Conservation (phyloP, 805 yeast species). For the Wickerhamomyces tratensis region DNA sequence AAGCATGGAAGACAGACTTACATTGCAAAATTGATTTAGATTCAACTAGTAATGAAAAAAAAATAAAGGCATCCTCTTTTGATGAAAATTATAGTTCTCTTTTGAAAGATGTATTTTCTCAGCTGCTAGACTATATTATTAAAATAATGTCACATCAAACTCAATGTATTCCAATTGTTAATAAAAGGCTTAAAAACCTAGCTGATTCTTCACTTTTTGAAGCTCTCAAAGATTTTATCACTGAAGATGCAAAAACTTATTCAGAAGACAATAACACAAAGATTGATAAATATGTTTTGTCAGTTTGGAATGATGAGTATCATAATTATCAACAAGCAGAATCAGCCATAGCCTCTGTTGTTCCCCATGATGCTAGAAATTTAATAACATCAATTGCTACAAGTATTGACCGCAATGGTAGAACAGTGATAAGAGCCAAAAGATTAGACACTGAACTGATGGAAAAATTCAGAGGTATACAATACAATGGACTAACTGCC, state of each 20-base stretch:
- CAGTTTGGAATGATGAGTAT: constrained; percentile 63
- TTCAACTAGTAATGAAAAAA: too few relatives aligned
- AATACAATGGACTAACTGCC: constrained; percentile 43
- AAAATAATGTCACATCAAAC: constrained; percentile 30
- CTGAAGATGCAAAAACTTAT: constrained; percentile 1
- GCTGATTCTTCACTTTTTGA: constrained; percentile 8
- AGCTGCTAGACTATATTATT: constrained; percentile 31
- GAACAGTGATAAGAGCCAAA: constrained; percentile 34
- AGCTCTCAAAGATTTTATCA: background rate
- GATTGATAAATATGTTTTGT: constrained; percentile 22
- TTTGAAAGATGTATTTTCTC: constrained; percentile 19
- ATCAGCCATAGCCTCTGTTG: constrained; percentile 31
- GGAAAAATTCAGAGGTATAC: constrained; percentile 28
- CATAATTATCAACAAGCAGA: constrained; percentile 53
- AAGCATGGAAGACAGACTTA: constrained; percentile 46
- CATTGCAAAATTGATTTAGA: constrained; percentile 33
- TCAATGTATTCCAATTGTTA: constrained; percentile 27
- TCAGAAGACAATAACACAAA: constrained; percentile 1
- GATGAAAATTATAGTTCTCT: background rate
- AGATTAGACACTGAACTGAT: constrained; percentile 16
- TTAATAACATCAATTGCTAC: constrained; percentile 22
- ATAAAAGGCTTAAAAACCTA: too few relatives aligned
- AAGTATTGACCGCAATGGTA: constrained; percentile 39
- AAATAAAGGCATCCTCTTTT: background rate
- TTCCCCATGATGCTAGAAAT: constrained; percentile 20